Conservation (phyloP, 306 rosid genomes). For the Cucurbita moschata region DNA sequence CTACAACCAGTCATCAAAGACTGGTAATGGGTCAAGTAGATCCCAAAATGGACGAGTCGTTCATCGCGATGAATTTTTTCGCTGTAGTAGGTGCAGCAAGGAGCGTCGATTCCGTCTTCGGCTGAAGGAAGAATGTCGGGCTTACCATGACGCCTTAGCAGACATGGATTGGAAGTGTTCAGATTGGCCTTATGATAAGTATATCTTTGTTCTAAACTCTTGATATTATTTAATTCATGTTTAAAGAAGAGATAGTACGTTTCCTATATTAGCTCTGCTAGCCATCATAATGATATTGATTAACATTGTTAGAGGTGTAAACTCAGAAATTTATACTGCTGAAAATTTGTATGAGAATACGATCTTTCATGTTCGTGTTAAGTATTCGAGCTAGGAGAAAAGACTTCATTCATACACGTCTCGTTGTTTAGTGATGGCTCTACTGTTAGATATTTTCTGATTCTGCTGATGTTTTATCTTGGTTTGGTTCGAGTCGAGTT, state of each 20-base stretch:
- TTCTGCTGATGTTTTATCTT: background rate
- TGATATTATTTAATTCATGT: background rate
- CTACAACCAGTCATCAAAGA: constrained; percentile 64
- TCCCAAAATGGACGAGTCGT: constrained; percentile 53
- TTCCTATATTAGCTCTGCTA: background rate
- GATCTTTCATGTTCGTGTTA: too few species aligned
- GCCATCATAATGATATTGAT: background rate
- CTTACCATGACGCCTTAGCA: background rate
- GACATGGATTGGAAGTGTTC: background rate
- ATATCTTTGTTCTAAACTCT: too few species aligned
- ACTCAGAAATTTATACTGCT: too few species aligned
- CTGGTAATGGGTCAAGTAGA: constrained; percentile 20
- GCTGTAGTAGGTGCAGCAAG: constrained; percentile 54
- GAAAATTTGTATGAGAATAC: too few species aligned
- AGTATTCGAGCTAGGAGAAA: background rate
- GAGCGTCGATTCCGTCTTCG: background rate
- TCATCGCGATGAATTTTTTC: constrained; percentile 83
- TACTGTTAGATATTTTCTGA: background rate
- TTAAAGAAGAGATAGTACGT: background rate
- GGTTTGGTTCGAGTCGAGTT: background rate
- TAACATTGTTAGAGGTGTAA: too few species aligned
- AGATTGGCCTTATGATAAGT: background rate
- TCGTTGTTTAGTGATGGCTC: background rate
- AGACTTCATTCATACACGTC: background rate
- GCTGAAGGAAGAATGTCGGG: background rate